Conservation (phyloP, 176 grass and related monocot species). For the Eragrostis nindensis region DNA sequence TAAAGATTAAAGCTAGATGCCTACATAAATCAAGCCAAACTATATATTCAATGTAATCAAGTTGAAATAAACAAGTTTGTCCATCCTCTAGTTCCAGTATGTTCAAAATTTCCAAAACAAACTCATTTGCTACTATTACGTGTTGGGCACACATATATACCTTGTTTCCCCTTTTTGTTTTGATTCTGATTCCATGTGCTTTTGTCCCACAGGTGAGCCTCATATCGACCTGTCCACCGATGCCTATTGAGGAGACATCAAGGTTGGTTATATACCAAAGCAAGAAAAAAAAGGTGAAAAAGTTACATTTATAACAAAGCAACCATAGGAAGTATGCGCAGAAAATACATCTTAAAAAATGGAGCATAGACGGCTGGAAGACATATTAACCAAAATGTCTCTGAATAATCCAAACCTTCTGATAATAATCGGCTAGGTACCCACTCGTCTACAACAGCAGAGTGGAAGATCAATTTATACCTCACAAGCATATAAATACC, state of each 20-base stretch:
- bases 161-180: slow-evolving; percentile 99
- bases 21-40: slow-evolving; percentile 11
- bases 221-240: slow-evolving; percentile 98
- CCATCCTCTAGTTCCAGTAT: not conserved
- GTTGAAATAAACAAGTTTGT: not conserved
- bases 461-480: not conserved
- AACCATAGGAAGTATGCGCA: not conserved
- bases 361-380: too few species aligned
- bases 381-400: not conserved
- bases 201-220: slow-evolving; percentile 99
- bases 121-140: not conserved
- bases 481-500: not conserved
- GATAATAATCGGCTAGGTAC: not conserved
- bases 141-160: slow-evolving; percentile 46
- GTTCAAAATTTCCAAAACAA: slow-evolving; percentile 2
- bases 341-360: not conserved
- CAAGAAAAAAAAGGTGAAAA: not conserved
- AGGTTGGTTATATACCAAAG: slow-evolving; percentile 25
- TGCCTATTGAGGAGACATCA: slow-evolving; percentile 63
- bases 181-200: slow-evolving; percentile 99
- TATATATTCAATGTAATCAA: slow-evolving; percentile 21
- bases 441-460: not conserved
- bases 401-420: not conserved
- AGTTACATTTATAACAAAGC: slow-evolving; percentile 1
- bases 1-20: not conserved